phyloP scores from a whole-genome alignment of 148 eudicot genomes.

The Camellia granthamiana region DNA sequence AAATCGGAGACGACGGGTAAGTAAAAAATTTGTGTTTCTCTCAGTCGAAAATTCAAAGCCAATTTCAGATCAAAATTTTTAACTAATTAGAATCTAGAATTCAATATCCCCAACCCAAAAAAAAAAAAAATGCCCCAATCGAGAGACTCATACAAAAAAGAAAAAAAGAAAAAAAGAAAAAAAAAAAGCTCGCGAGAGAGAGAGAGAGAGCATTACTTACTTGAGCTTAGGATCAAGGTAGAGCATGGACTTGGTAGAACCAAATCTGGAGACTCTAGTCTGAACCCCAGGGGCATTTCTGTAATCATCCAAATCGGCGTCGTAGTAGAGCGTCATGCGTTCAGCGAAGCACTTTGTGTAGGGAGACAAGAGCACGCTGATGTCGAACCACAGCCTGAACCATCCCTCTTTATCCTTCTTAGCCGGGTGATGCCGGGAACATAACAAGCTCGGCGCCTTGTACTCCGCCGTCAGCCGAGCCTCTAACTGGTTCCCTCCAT shows the following conservation, averaged over 20 bases:
- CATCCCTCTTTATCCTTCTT: conserved; percentile 59
- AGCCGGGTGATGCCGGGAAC: conserved; percentile 47
- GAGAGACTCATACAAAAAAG: too few relatives aligned
- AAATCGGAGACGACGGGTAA: too few relatives aligned
- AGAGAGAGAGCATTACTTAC: conserved; percentile 30
- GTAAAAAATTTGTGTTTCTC: too few relatives aligned
- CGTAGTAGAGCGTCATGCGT: conserved; percentile 78
- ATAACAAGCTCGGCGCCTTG: conserved; percentile 59
- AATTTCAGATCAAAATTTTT: too few relatives aligned
- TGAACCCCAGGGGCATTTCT: conserved; percentile 85
- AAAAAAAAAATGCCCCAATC: too few relatives aligned
- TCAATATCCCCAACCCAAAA: too few relatives aligned
- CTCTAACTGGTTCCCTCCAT: conserved; percentile 88
- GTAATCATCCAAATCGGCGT: conserved; percentile 62
- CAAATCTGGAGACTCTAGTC: conserved; percentile 66
- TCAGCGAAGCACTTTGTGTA: conserved; percentile 72
- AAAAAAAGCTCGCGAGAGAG: too few relatives aligned
- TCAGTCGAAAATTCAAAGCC: too few relatives aligned
- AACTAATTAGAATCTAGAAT: too few relatives aligned
- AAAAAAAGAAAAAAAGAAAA: neutral
- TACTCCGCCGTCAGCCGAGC: conserved; percentile 67
- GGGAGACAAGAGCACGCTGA: conserved; percentile 56
- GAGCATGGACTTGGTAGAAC: conserved; percentile 56
- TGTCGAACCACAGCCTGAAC: conserved; percentile 95
- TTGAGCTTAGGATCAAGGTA: conserved; percentile 78